phyloP scores from a whole-genome alignment of 495 filamentous ascomycete species.

The Penicillium herquei region DNA sequence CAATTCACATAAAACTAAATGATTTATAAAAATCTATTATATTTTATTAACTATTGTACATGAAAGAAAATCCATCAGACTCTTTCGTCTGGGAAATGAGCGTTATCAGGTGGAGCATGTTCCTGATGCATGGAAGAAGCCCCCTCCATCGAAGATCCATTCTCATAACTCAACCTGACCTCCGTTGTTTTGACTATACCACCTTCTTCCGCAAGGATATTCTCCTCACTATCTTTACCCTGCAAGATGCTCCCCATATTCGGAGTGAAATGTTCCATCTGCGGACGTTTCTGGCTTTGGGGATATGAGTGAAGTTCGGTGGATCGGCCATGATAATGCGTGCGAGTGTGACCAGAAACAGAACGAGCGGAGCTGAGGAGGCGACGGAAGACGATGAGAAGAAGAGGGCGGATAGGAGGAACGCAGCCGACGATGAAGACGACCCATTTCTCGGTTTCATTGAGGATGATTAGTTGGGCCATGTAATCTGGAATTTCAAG shows the following conservation, averaged over 20 bases:
- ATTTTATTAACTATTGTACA: background rate
- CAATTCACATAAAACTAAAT: no score
- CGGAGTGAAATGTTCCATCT: background rate
- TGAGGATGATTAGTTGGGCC: conserved; percentile 8
- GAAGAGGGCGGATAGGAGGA: conserved; percentile 13
- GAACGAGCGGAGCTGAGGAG: conserved; percentile 1
- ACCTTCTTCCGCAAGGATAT: conserved; percentile 3
- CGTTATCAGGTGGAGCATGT: background rate
- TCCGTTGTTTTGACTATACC: conserved; percentile 15
- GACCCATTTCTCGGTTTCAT: conserved; percentile 21
- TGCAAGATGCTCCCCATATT: background rate
- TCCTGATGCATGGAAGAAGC: background rate
- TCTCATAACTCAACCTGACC: conserved; percentile 12
- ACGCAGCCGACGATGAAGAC: conserved; percentile 17
- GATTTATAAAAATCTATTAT: background rate
- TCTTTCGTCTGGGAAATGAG: background rate
- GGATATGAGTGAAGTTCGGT: conserved; percentile 10
- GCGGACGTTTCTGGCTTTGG: background rate
- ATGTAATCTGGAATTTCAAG: conserved; percentile 9
- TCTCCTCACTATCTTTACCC: conserved; percentile 10
- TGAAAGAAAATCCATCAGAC: background rate
- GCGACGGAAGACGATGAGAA: conserved; percentile 10
- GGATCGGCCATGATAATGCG: conserved; percentile 1
- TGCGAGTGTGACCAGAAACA: background rate
- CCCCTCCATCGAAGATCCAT: background rate